Conservation (phyloP, 805 yeast genomes). For the Lachancea nothofagi region DNA sequence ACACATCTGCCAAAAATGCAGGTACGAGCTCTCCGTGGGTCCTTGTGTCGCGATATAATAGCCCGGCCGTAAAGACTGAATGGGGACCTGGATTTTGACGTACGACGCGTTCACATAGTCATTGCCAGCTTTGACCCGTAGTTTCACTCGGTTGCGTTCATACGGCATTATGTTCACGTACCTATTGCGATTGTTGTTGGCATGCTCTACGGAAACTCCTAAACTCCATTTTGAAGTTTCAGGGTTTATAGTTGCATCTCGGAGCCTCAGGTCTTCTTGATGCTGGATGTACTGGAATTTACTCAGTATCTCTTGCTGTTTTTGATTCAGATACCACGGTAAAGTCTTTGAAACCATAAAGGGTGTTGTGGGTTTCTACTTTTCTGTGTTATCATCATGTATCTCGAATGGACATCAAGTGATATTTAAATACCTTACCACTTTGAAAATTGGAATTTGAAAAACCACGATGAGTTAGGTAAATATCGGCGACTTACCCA, state of each 20-base stretch:
- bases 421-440: background rate
- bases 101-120: constrained; percentile 88
- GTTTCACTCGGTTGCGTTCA: constrained; percentile 50
- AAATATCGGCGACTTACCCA: too few species aligned
- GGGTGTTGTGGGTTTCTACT: background rate
- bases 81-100: constrained; percentile 34
- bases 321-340: constrained; percentile 29
- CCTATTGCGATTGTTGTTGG: constrained; percentile 43
- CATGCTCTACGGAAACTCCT: constrained; percentile 23
- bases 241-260: constrained; percentile 33
- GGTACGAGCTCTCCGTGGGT: constrained; percentile 65
- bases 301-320: constrained; percentile 19
- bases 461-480: too few species aligned
- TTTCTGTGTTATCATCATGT: background rate
- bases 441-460: background rate
- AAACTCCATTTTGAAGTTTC: constrained; percentile 28
- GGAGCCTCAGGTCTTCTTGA: constrained; percentile 35
- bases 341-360: background rate
- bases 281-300: constrained; percentile 34
- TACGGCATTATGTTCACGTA: constrained; percentile 62
- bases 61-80: constrained; percentile 23
- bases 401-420: background rate
- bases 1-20: constrained; percentile 88
- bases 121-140: constrained; percentile 30
- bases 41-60: constrained; percentile 70